phyloP scores from a whole-genome alignment of 768 basidiomycete species.

The Thelephora ganbajun region DNA sequence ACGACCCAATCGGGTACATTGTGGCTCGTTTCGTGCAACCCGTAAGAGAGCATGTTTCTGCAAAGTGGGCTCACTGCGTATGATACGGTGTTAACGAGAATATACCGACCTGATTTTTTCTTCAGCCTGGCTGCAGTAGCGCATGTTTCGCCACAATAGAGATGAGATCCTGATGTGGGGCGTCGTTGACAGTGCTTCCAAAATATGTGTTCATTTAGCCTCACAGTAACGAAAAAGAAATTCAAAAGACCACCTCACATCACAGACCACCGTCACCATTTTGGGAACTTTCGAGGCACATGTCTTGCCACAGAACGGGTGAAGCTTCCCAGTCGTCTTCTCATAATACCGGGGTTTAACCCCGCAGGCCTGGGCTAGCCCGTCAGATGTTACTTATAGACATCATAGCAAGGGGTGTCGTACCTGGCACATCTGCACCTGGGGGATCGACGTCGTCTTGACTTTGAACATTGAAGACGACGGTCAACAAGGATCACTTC shows the following conservation, averaged over 20 bases:
- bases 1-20: conserved; percentile 23
- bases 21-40: conserved; percentile 33
- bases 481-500: neutral
- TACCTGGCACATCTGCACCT: neutral
- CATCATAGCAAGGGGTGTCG: neutral
- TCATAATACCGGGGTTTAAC: neutral
- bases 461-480: neutral
- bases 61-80: neutral
- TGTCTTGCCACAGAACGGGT: neutral
- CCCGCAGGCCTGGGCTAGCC: neutral
- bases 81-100: neutral
- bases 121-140: conserved; percentile 1
- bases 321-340: neutral
- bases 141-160: conserved; percentile 20
- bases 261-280: neutral
- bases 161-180: conserved; percentile 44
- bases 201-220: neutral
- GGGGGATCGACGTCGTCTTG: neutral
- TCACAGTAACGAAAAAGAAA: neutral
- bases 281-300: neutral
- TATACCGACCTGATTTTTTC: too few relatives aligned
- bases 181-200: conserved; percentile 37
- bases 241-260: neutral
- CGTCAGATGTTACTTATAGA: neutral
- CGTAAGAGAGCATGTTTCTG: neutral